Percentiles rank a stretch among this genome's conserved stretches.
These are phyloP conservation scores for Hypomontagnella monticulosa DNA, from an alignment of 495 filamentous ascomycete genomes.

Conservation along the genomic window DNA sequence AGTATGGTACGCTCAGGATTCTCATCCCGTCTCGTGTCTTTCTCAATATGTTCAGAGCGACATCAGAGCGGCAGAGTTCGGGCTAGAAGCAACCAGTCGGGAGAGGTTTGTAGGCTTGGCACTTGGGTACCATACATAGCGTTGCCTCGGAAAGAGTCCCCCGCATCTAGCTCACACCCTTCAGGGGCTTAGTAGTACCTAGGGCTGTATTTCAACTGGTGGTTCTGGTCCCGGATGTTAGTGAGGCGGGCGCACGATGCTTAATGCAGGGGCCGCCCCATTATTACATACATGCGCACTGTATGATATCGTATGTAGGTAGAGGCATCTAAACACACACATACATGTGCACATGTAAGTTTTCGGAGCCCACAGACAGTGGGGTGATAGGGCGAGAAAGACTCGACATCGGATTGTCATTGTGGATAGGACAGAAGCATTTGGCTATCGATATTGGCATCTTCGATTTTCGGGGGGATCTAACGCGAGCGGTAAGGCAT, in stretches of 20 bases:
- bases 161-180: constrained; percentile 31
- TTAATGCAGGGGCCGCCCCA: constrained; percentile 33
- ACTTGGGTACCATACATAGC: constrained; percentile 18
- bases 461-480: constrained; percentile 5
- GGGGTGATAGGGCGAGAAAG: constrained; percentile 2
- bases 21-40: constrained; percentile 9
- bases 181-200: constrained; percentile 5
- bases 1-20: background rate
- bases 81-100: constrained; percentile 16
- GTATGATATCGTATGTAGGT: constrained; percentile 1
- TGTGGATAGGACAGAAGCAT: constrained; percentile 1
- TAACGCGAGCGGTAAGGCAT: constrained; percentile 13
- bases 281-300: constrained; percentile 21
- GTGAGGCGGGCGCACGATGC: constrained; percentile 32
- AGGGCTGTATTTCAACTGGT: constrained; percentile 26
- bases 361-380: constrained; percentile 27
- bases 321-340: background rate
- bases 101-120: constrained; percentile 7
- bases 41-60: background rate
- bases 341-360: background rate
- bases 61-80: constrained; percentile 1
- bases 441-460: constrained; percentile 8
- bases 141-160: constrained; percentile 22
- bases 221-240: constrained; percentile 14
- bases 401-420: constrained; percentile 8